Conservation (phyloP, 1,139 yeast genomes). For the Candida smagusa region DNA sequence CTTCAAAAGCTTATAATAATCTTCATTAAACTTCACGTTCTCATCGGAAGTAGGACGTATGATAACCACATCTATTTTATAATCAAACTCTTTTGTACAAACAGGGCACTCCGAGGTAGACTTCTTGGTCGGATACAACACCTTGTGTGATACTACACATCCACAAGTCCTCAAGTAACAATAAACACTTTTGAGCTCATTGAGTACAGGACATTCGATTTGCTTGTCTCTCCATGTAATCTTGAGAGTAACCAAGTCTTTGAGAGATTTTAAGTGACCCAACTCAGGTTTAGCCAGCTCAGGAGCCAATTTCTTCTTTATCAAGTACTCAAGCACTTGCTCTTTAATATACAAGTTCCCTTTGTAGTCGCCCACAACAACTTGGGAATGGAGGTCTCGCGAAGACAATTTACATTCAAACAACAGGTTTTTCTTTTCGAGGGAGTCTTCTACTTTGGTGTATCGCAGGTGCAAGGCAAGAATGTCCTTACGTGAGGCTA, state of each 20-base stretch:
- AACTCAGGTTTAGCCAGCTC: constrained; percentile 22
- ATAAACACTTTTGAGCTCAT: constrained; percentile 11
- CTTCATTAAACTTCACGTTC: constrained; percentile 29
- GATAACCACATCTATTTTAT: constrained; percentile 30
- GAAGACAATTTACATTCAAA: constrained; percentile 8
- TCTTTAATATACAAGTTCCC: constrained; percentile 75
- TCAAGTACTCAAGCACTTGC: constrained; percentile 54
- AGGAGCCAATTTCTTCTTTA: constrained; percentile 25
- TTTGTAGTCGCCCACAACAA: constrained; percentile 64
- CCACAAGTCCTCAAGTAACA: constrained; percentile 40
- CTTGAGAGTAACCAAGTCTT: constrained; percentile 29
- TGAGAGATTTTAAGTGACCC: constrained; percentile 39
- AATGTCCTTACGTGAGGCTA: constrained; percentile 45
- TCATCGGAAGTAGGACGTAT: constrained; percentile 21
- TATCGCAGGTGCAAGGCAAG: constrained; percentile 22
- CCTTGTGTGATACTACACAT: constrained; percentile 31
- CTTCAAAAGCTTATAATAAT: constrained; percentile 32
- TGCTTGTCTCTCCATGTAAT: constrained; percentile 19
- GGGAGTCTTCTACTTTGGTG: constrained; percentile 1
- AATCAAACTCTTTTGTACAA: constrained; percentile 25
- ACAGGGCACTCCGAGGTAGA: constrained; percentile 27
- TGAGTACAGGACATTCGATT: constrained; percentile 40
- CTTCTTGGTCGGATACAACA: constrained; percentile 5
- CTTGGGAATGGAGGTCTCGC: constrained; percentile 18
- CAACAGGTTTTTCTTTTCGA: constrained; percentile 5